A percentile compares a stretch with the other conserved stretches of the same genome.
Conservation (phyloP, 1,284 basidiomycete genomes). For the Ganoderma leucocontextum region DNA sequence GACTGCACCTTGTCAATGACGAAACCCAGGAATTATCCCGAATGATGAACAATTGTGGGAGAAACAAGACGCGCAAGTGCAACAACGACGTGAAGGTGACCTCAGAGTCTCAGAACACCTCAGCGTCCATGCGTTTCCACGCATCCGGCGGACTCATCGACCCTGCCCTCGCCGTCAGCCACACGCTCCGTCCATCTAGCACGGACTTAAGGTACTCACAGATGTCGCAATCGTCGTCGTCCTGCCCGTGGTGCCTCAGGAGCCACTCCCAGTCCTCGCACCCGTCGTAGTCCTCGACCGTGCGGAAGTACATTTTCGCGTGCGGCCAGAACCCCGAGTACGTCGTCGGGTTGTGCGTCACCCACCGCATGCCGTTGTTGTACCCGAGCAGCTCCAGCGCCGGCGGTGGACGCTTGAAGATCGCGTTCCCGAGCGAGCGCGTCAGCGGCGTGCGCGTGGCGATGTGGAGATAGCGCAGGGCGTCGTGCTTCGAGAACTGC, state of each 20-base stretch:
- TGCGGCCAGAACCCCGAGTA: slow-evolving; percentile 19
- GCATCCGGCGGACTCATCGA: not conserved
- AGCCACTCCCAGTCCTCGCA: slow-evolving; percentile 27
- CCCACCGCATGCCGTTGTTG: slow-evolving; percentile 6
- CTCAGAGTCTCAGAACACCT: not conserved
- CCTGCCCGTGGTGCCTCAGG: slow-evolving; percentile 18
- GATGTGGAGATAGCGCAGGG: slow-evolving; percentile 1
- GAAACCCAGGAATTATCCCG: too few species aligned
- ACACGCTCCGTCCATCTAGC: not conserved
- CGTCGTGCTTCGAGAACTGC: not conserved
- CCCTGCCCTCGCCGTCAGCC: not conserved
- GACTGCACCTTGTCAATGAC: too few species aligned
- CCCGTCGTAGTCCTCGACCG: slow-evolving; percentile 18
- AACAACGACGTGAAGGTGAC: not conserved
- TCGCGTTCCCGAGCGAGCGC: not conserved
- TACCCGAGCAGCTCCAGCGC: slow-evolving; percentile 4
- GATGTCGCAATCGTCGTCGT: not conserved
- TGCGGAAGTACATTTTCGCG: slow-evolving; percentile 12
- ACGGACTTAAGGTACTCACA: not conserved
- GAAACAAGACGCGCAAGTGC: too few species aligned
- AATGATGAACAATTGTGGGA: too few species aligned
- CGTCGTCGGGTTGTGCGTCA: not conserved
- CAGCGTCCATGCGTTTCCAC: not conserved
- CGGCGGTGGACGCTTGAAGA: not conserved
- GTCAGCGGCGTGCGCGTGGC: not conserved